Conservation (phyloP, 495 filamentous ascomycete genomes). For the Penicillium lividum region DNA sequence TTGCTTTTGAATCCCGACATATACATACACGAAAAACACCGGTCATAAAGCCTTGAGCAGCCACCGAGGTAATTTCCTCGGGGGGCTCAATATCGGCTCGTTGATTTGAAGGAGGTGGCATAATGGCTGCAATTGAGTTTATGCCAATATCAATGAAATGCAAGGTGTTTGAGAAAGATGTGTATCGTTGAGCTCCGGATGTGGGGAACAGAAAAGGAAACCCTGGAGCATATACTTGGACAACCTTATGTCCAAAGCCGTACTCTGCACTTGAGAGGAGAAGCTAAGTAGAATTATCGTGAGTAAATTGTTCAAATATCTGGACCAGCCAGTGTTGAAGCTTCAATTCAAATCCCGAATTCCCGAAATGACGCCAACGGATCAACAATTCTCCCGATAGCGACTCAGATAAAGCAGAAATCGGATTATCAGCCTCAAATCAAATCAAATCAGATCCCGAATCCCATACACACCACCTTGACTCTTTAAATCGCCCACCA, state of each 20-base stretch:
- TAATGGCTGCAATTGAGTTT: conserved; percentile 21
- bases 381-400: conserved; percentile 32
- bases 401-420: conserved; percentile 25
- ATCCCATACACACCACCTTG: neutral
- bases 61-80: conserved; percentile 42
- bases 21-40: conserved; percentile 47
- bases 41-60: conserved; percentile 45
- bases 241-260: neutral
- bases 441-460: neutral
- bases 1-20: no score
- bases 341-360: conserved; percentile 5
- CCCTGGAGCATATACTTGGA: neutral
- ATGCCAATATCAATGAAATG: conserved; percentile 4
- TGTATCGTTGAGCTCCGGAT: conserved; percentile 11
- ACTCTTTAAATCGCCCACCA: conserved; percentile 23
- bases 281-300: no score
- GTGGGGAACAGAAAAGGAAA: conserved; percentile 1
- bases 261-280: no score
- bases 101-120: conserved; percentile 45
- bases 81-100: conserved; percentile 43
- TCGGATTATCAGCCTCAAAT: conserved; percentile 21
- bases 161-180: conserved; percentile 3
- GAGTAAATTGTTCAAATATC: neutral
- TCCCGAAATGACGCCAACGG: conserved; percentile 14
- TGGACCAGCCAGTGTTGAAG: conserved; percentile 27